Evolutionary conservation across 1,139 yeast species (phyloP), one percentile per base, ranked within the genome.

Genomic region (Geotrichum cucujoidarum): DNA sequence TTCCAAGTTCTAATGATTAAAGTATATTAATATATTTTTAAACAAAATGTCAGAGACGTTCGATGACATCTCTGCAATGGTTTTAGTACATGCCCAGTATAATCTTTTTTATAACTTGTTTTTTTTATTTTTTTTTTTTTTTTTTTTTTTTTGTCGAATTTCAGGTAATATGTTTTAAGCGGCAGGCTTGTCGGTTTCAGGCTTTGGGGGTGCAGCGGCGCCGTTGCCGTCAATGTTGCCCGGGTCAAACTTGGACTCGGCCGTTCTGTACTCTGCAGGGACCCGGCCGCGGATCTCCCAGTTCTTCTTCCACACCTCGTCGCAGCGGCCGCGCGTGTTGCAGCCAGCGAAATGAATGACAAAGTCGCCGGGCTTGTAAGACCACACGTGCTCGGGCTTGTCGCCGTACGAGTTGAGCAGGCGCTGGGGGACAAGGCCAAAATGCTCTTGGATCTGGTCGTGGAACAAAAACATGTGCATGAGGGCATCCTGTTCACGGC

Each of bases 351-450:
- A 60, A 48, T 62, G 65, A 32, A 61, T 49, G 6, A 53, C 60
- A 40, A 62, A 53, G 45, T 62, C 64, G 4, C 62, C 61, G n/a
- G 54, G 54, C 41, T 51, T 49, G 45, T 48, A 61, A 14, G 52
- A 34, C 55, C 60, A 55, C 27, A 50, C 50, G 24, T 55, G 51
- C 4, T 50, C 40, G 14, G 57, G 47, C 14, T 45, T 49, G 20
- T 54, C 58, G 21, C 49, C 49, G 50, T 62, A 67, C 3, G 70
- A 55, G 48, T 67, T 67, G 43, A 67, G 53, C 35, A 62, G 47
- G 11, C 68, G 55, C 55, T 65, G 69, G 10, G 69, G 65, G 8
- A 67, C 67, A 24, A 67, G 48, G 6, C 62, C 71, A 11, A 63
- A 54, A 47, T 65, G 68, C 43, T 57, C 56, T 24, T 56, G 53